Base-by-base conservation (phyloP, 345 rosid genomes). In the Balakata baccata region DNA sequence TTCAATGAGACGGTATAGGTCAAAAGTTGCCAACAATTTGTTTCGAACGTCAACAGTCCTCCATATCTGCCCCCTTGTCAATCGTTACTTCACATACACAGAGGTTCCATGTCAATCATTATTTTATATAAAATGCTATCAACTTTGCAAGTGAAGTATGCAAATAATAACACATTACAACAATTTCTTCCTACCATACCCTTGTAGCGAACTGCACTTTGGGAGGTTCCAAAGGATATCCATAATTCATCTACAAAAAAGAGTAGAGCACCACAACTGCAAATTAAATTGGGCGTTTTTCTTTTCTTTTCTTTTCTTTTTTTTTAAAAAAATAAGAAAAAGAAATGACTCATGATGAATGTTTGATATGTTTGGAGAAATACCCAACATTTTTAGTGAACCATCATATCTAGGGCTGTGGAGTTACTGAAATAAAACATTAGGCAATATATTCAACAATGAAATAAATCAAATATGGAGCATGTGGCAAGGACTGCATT, bases 161-260 rank as follows among this genome's bases (percentile, higher is more conserved):
- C 61, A 77, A 57, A 64, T 43, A 59, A 23, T 68, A 69, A 45
- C 60, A 49, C 39, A 75, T 37, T 70, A 76, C 37, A 60, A 53
- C 65, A 69, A 38, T 23, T 58, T 50, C 57, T 79, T 68, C 96
- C 65, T 93, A 96, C 99, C 99, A 96, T 75, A 96, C 98, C 90
- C 89, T 93, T 53, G 98, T 96, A 34, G 88, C 82, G 70, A 96
- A 96, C 78, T 93, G 92, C 99, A 96, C 91, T 86, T 90, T 96
- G 43, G 99, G 99, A 74, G 99, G 99, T 93, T 93, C 97, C 77
- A 96, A 96, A 5, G 99, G 99, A 80, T 96, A 96, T 54, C 94
- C n/a, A n/a, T n/a, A n/a, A n/a, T n/a, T n/a, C 97, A 86, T 96
- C 99, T 96, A 93, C 85, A 87, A 77, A 72, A 18, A 75, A 75